Evolutionary conservation across 257 asterid genomes (phyloP), one percentile per base, ranked within the genome.

Genomic region (Sherardia arvensis): DNA sequence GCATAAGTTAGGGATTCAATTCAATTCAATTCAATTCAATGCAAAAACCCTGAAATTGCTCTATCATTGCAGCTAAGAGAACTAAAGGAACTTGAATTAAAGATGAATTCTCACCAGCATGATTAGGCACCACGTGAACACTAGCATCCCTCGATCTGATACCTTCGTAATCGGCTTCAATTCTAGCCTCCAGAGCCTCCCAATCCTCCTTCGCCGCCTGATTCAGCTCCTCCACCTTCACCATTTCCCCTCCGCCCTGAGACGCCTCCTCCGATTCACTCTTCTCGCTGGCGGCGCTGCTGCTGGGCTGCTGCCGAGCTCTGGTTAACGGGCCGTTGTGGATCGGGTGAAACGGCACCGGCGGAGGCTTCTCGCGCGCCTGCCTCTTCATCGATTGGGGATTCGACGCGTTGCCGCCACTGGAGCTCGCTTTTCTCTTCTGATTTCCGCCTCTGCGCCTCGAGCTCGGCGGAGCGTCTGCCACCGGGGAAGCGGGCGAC

Each of bases 291-390:
- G 74, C 20, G 60, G 59, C 33, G 73, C 73, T 72, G 74, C 62
- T 87, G 76, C 61, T 78, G 47, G 96, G 99, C 61, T 84, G 95
- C 80, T 80, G 79, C 1, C 95, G 87, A 14, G 97, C 97, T 85
- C 99, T 85, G 25, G 99, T 93, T 72, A 76, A 73, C 20, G 97
- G 97, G 28, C 97, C 97, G 69, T 85, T 84, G 85, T 93, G 86
- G 95, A 89, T 89, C 96, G 87, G 88, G 55, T 82, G 67, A 36
- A 85, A 85, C 17, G 94, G 85, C 38, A 83, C 90, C 20, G 75
- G 57, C 32, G 67, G 80, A 22, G 81, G 82, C 89, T 84, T 89
- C 71, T 91, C 98, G 65, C 98, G 83, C 66, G 93, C 88, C 78
- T 85, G 99, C 20, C 99, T 80, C 87, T 92, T 92, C 2, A 91